Percentiles rank a stretch among this genome's conserved stretches.
These are phyloP conservation scores for Backusella morwellensis DNA, from an alignment of 192 early-diverging fungal species.

Conservation along the genomic window DNA sequence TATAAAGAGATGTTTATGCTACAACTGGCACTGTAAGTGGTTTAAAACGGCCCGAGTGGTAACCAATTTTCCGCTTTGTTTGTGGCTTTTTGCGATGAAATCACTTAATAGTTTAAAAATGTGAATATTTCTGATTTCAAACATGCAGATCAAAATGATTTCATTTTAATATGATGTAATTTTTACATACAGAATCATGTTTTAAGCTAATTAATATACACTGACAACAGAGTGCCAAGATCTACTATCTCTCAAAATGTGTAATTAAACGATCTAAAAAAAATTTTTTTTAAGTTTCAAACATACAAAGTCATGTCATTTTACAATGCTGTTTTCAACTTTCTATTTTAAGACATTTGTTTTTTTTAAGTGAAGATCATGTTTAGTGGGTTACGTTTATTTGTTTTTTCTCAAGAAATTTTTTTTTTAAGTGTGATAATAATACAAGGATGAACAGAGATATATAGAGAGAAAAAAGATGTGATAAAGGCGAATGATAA, in stretches of 20 bases:
- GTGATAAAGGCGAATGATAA: background rate
- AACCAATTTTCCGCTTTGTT: background rate
- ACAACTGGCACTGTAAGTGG: background rate
- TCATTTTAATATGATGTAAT: conserved; percentile 1
- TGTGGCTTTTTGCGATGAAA: background rate
- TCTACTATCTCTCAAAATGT: background rate
- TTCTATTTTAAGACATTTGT: background rate
- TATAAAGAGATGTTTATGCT: background rate
- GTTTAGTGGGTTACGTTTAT: background rate
- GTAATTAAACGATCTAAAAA: background rate
- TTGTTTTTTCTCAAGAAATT: background rate
- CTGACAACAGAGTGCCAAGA: background rate
- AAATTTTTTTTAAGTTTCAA: background rate
- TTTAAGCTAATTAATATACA: background rate
- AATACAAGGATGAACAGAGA: background rate
- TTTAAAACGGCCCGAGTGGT: background rate
- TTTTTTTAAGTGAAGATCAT: background rate
- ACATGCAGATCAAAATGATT: background rate
- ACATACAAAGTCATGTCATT: background rate
- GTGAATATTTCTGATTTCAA: background rate
- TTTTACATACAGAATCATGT: background rate
- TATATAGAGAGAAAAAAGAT: background rate
- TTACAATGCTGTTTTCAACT: background rate
- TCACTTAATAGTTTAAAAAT: background rate
- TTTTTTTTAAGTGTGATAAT: background rate